phyloP scores from a whole-genome alignment of 306 rosid species.

The Inga oerstediana region DNA sequence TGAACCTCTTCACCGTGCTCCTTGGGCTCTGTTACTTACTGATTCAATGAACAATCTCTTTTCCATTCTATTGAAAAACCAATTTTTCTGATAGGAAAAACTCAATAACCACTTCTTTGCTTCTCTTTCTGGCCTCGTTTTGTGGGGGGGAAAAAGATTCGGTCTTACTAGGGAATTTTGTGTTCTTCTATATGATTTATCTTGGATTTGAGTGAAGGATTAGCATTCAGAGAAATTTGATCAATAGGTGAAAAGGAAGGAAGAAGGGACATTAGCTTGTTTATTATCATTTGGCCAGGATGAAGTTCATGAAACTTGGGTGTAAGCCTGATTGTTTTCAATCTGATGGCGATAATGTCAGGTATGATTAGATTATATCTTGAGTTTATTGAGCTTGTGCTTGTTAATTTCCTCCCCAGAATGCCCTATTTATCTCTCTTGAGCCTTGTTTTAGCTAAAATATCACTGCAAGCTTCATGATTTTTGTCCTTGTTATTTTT shows the following conservation, averaged over 20 bases:
- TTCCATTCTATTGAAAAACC: not conserved
- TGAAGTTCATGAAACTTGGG: slow-evolving; percentile 16
- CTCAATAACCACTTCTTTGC: not conserved
- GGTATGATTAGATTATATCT: not conserved
- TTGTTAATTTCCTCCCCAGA: not conserved
- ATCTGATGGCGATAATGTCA: not conserved
- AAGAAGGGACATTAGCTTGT: not conserved
- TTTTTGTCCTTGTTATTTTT: not conserved
- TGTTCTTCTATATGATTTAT: not conserved
- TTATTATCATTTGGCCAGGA: not conserved
- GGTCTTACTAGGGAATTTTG: not conserved
- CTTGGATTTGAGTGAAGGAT: not conserved
- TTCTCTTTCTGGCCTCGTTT: slow-evolving; percentile 8
- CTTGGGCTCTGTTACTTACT: not conserved
- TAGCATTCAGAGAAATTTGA: not conserved
- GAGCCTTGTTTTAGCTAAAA: not conserved
- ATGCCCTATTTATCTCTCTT: not conserved
- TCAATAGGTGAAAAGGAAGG: not conserved
- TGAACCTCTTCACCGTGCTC: not conserved
- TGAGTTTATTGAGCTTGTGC: not conserved
- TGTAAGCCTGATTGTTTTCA: slow-evolving; percentile 3
- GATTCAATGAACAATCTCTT: not conserved
- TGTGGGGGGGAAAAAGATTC: not conserved
- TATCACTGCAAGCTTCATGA: not conserved
- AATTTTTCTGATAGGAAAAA: not conserved